Conservation (phyloP, 441 rosid species). For the Eruca vesicaria region DNA sequence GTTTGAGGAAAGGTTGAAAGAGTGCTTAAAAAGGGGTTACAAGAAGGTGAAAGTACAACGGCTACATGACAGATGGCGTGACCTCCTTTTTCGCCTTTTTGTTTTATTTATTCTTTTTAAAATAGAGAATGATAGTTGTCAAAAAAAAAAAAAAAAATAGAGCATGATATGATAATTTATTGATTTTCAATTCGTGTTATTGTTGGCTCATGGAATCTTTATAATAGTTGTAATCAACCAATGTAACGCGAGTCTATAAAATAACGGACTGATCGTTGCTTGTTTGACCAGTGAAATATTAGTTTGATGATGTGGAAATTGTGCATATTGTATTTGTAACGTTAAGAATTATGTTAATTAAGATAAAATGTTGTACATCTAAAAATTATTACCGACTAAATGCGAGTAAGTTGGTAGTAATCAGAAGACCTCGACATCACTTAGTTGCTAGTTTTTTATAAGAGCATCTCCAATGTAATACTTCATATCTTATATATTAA, state of each 20-base stretch:
- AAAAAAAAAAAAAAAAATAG: too few species aligned
- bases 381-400: neutral
- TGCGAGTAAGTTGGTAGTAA: neutral
- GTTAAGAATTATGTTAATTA: conserved; percentile 15
- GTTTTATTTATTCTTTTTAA: neutral
- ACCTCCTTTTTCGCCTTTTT: conserved; percentile 20
- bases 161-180: neutral
- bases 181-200: neutral
- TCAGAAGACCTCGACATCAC: too few species aligned
- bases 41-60: conserved; percentile 55
- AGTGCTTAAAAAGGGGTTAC: conserved; percentile 28
- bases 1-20: conserved; percentile 5
- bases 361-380: neutral
- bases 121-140: neutral
- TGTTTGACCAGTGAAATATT: conserved; percentile 18
- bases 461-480: too few species aligned
- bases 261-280: neutral
- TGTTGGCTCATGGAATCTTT: conserved; percentile 16
- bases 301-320: conserved; percentile 2
- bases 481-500: too few species aligned
- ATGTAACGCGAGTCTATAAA: neutral
- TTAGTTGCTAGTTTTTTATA: too few species aligned
- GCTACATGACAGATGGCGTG: conserved; percentile 60
- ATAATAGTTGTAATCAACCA: neutral
- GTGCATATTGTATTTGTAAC: conserved; percentile 5